Base-by-base conservation (phyloP, 768 basidiomycete genomes). In the Tricholoma sp. region DNA sequence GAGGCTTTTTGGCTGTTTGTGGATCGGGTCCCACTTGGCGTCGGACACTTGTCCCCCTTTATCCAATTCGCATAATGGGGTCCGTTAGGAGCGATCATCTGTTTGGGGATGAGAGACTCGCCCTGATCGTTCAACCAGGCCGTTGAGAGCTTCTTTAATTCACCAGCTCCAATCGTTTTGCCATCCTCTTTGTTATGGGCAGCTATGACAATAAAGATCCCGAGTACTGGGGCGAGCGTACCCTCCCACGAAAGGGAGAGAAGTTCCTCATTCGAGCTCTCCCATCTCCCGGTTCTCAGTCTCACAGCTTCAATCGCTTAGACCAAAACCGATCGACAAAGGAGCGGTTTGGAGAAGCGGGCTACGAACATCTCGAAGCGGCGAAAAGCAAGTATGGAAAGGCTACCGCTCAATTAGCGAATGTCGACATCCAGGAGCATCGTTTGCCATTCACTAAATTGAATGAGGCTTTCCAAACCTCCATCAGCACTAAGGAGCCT, bases 291-390 rank as follows among this genome's bases (percentile, higher is more conserved):
- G 20, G 17, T 18, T 80, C 80, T 24, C 69, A 74, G 17, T 74
- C 75, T 49, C 64, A 68, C 68, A 64, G 12, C 9, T 6, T 5
- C 15, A 15, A 31, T 32, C 83, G 83, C 12, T 75, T 78, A 49
- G 83, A 84, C 65, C 77, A 85, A 80, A 80, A 78, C 57, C 77
- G 80, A 53, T 79, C 84, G 54, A 67, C 85, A 66, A 84, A 86
- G 56, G 80, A 76, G 60, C 82, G 83, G 50, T 78, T 88, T 49
- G 82, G 84, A 12, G 82, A 80, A 2, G 85, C 85, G n/a, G 84
- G 84, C 1, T 88, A 88, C 65, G 82, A 82, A 51, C 82, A 85
- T 63, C 73, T 88, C 28, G 72, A 79, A 31, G 72, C 75, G 57
- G 71, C 77, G 53, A 79, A 80, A 58, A 61, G 64, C 11, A 71